Base-by-base conservation (phyloP, 805 yeast species). In the Ogataea pini region DNA sequence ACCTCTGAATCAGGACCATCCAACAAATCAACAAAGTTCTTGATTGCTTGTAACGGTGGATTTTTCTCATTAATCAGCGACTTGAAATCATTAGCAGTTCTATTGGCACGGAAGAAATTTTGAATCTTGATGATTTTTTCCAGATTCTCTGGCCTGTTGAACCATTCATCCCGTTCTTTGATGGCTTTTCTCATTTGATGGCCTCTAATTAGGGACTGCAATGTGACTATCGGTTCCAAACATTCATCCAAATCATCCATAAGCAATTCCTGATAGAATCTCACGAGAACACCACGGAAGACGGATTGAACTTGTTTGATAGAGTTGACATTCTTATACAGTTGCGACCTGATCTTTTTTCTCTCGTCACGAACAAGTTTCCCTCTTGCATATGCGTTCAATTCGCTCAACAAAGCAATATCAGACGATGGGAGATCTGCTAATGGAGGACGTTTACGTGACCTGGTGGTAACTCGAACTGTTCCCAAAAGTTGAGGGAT, bases 1-100 rank as follows among this genome's bases (percentile, higher is more conserved):
- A 83, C 83, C 59, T 89, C 96, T 12, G 75, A 72, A 17, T 56
- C 63, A 51, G 86, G 85, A 44, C 82, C 86, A 20, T 76, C 74
- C 38, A 94, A 68, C 36, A 94, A 67, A 56, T 81, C 79, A 2
- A 91, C 86, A 67, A 90, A 94, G 48, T 81, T 83, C 57, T 82
- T 78, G 19, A 94, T 83, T 0, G 89, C 86, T 27, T 83, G 69
- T 42, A 94, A 68, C 0, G 95, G 86, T 0, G 98, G 97, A 58
- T 86, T 84, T 32, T 76, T 78, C 64, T 79, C 82, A 8, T 79
- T 76, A 42, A 88, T 79, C 48, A 94, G 71, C 2, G 87, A 79
- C 50, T 77, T 78, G 67, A 89, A 94, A 1, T 96, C 94, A 28
- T 72, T 75, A 10, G 84, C 84, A 49, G 85, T 84, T 46, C 80